Evolutionary conservation across 306 rosid species (phyloP), one percentile per base, ranked within the genome.

Genomic region (Notholithocarpus densiflorus): DNA sequence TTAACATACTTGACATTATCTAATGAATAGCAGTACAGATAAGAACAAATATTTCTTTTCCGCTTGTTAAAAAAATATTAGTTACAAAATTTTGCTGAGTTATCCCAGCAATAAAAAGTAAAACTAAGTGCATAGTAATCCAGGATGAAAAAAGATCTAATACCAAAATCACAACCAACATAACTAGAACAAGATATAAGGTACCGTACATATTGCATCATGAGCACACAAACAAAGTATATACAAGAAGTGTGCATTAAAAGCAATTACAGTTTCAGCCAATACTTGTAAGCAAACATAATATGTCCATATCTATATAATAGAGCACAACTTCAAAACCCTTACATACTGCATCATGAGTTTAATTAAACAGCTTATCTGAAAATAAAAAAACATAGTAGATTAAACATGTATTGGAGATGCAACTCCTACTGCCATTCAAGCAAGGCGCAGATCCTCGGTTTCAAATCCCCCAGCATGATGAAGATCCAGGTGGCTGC

Each of bases 361-460:
- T 14, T 64, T 64, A 6, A 29, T 7, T 64, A 64, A 20, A 17
- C 18, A 64, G 70, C 5, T 5, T 61, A 19, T 29, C 12, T 6
- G 32, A 29, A 62, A 62, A 21, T 2, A 48, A 48, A 48, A 10
- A 2, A 1, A 12, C 53, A 40, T 40, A 40, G 53, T 48, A 48
- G 17, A 48, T 48, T 1, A 12, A 48, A 48, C 53, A 48, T 48
- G 17, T 48, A 48, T 48, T 3, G 53, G 53, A 48, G 17, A 10
- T 11, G 53, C 17, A 13, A 48, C 68, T 24, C 18, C 32, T 61
- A 61, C 21, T 71, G 54, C 13, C 56, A 62, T 21, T 88, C 68
- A 89, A 78, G 90, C 90, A 29, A 89, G 93, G 80, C 88, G 89
- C 48, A 91, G 81, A 72, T 89, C 86, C 2, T 82, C 83, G 54